phyloP scores from a whole-genome alignment of 2,329 filamentous ascomycete genomes.

The Diplodia mutila region DNA sequence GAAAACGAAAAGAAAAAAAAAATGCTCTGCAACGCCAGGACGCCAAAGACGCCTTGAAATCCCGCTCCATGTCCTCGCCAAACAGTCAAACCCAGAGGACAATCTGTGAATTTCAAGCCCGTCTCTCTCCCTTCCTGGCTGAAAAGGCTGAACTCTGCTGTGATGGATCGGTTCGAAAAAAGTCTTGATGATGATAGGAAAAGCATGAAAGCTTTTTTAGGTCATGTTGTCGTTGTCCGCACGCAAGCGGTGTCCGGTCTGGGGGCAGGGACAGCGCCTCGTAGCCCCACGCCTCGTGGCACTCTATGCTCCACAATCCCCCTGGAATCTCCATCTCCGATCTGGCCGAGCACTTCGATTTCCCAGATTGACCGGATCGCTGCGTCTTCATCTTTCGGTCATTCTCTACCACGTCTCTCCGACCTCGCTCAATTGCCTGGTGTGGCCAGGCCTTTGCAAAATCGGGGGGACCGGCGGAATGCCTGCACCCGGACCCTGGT shows the following conservation, averaged over 20 bases:
- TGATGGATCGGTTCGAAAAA: constrained; percentile 15
- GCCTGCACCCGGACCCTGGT: constrained; percentile 26
- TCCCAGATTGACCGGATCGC: constrained; percentile 21
- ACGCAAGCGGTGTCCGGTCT: constrained; percentile 14
- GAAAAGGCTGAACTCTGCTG: constrained; percentile 20
- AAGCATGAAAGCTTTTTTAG: constrained; percentile 21
- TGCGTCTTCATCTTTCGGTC: constrained; percentile 7
- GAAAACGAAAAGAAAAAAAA: not conserved
- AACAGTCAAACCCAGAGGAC: not conserved
- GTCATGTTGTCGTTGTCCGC: constrained; percentile 20
- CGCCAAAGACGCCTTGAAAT: constrained; percentile 21
- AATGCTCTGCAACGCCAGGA: constrained; percentile 16
- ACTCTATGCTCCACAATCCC: constrained; percentile 25
- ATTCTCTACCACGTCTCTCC: constrained; percentile 60
- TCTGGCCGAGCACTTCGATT: constrained; percentile 19
- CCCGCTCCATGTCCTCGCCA: not conserved
- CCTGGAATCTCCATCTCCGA: constrained; percentile 20
- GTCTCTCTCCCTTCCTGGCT: constrained; percentile 17
- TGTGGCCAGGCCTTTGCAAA: constrained; percentile 4
- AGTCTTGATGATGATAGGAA: constrained; percentile 17
- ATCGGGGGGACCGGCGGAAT: not conserved
- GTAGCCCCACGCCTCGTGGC: constrained; percentile 23
- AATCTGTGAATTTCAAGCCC: constrained; percentile 20
- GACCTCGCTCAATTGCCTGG: constrained; percentile 56
- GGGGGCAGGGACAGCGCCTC: constrained; percentile 24